These are phyloP conservation scores for Aspergillus clavatus DNA, from an alignment of 2,329 filamentous ascomycete genomes.

Conservation along the genomic window DNA sequence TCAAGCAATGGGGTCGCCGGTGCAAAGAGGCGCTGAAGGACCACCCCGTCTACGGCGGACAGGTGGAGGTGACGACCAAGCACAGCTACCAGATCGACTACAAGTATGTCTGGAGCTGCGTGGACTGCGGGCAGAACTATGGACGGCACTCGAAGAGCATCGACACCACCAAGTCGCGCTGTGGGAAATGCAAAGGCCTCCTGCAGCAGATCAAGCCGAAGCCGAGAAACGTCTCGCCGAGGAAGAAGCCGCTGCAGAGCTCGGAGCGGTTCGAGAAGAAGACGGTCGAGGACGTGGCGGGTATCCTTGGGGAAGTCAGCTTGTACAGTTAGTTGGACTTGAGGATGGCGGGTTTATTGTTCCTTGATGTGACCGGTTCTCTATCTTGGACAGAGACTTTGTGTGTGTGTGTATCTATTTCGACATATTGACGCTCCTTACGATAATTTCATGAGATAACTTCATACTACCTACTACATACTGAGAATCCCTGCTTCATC, in stretches of 20 bases:
- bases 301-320: constrained; percentile 7
- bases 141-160: constrained; percentile 85
- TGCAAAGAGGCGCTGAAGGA: constrained; percentile 34
- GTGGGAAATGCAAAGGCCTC: constrained; percentile 66
- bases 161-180: constrained; percentile 64
- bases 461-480: not conserved
- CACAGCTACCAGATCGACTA: constrained; percentile 87
- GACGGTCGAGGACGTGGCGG: constrained; percentile 8
- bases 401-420: not conserved
- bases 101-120: constrained; percentile 84
- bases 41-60: constrained; percentile 54
- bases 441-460: not conserved
- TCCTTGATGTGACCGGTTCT: not conserved
- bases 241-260: constrained; percentile 17
- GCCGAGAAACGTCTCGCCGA: constrained; percentile 50
- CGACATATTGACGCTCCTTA: not conserved
- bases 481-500: not conserved
- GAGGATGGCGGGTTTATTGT: too few relatives aligned
- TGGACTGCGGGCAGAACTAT: constrained; percentile 63
- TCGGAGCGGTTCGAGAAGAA: constrained; percentile 1
- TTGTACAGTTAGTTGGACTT: not conserved
- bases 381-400: too few relatives aligned
- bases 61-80: constrained; percentile 76
- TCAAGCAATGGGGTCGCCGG: constrained; percentile 63
- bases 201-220: constrained; percentile 75